Evolutionary conservation across 306 rosid genomes (phyloP), one percentile per base, ranked within the genome.

Genomic region (Cucurbita argyrosperma): DNA sequence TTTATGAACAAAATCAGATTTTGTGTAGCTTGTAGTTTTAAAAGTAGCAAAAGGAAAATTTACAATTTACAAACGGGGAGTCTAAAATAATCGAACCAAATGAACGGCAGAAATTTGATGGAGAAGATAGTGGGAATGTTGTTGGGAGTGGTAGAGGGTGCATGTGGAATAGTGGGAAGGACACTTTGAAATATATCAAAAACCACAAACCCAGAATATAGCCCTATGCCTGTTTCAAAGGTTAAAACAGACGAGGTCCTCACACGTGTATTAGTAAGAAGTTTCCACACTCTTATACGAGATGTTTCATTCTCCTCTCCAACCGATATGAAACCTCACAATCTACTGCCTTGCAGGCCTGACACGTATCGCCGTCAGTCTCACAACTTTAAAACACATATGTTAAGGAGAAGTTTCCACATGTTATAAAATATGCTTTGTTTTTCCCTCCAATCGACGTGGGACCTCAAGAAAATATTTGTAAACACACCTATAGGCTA

Each of bases 121-220:
- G 64, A 77, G 78, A 50, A 40, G 51, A 13, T 63, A 53, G 79
- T 74, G 81, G 84, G 50, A 66, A 52, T 67, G 52, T 82, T 53
- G 78, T 80, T 76, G 76, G 73, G 73, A 76, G 83, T 76, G 76
- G 74, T 71, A 72, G 16, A 23, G 23, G 64, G 76, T 74, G 78
- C 80, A 66, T 76, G 58, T 72, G 76, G 54, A 74, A 69, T 74
- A 64, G 60, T 78, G 63, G 70, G 65, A 72, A 77, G 73, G 58
- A 43, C 76, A 74, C 47, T 63, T 62, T 74, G 11, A 11, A 45
- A 43, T 2, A 67, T 60, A 66, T 62, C 37, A 67, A 21, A 43
- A 18, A 43, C 19, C 3, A 62, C 18, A 50, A 68, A 23, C 13
- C 14, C 14, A 8, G 69, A 40, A 63, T 63, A 68, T 69, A 69